phyloP scores from a whole-genome alignment of 2,329 filamentous ascomycete species.

The Colletotrichum cereale region DNA sequence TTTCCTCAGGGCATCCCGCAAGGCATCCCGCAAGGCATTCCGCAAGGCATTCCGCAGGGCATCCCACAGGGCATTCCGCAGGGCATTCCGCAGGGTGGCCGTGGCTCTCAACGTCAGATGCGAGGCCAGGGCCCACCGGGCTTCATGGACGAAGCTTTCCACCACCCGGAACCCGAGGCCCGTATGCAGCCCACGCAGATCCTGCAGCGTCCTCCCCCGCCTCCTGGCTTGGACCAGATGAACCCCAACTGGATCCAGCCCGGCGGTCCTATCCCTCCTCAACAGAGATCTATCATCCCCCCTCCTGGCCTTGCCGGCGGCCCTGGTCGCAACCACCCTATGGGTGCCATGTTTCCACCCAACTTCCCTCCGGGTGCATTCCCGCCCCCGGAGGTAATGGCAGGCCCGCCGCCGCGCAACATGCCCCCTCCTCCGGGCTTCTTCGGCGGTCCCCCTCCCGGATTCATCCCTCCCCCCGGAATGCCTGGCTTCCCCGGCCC shows the following conservation, averaged over 20 bases:
- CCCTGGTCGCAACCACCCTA: constrained; percentile 57
- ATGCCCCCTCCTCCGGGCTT: constrained; percentile 71
- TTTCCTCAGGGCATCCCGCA: constrained; percentile 48
- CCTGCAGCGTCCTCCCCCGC: constrained; percentile 71
- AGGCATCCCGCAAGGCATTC: constrained; percentile 40
- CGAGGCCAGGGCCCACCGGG: constrained; percentile 62
- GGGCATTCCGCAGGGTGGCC: constrained; percentile 47
- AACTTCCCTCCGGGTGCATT: constrained; percentile 67
- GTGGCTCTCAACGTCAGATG: constrained; percentile 54
- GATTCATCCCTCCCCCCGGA: constrained; percentile 67
- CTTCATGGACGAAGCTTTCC: constrained; percentile 68
- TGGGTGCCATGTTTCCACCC: constrained; percentile 72
- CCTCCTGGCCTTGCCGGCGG: constrained; percentile 68
- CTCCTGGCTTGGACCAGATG: constrained; percentile 72
- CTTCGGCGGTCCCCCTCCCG: constrained; percentile 61
- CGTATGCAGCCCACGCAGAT: constrained; percentile 72
- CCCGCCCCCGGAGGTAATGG: constrained; percentile 63
- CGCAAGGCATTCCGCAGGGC: constrained; percentile 32
- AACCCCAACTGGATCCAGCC: constrained; percentile 66
- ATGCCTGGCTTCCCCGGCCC: constrained; percentile 70
- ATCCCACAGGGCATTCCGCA: constrained; percentile 41
- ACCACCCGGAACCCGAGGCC: constrained; percentile 62
- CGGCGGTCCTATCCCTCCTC: constrained; percentile 57
- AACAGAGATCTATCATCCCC: constrained; percentile 63
- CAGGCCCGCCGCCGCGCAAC: constrained; percentile 64